A percentile compares a stretch with the other conserved stretches of the same genome.
phyloP scores from a whole-genome alignment of 768 basidiomycete species.

The Suillus americanus region DNA sequence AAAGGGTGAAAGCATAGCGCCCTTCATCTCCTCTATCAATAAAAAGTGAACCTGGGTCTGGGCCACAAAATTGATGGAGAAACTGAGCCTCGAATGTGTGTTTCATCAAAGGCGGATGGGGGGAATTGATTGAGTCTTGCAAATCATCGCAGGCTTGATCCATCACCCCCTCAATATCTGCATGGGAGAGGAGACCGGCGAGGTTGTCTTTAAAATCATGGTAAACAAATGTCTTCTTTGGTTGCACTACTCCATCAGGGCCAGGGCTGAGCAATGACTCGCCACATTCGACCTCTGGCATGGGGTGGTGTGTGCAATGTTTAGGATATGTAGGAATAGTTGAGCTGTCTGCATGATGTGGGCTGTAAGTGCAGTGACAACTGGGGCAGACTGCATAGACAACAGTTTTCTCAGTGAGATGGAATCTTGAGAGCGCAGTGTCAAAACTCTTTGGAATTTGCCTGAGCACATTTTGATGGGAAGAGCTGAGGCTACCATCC shows the following conservation, averaged over 20 bases:
- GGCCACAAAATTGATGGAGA: constrained; percentile 10
- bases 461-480: constrained; percentile 4
- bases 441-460: constrained; percentile 1
- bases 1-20: constrained; percentile 4
- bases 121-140: not conserved
- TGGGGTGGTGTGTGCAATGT: not conserved
- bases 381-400: not conserved
- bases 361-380: constrained; percentile 7
- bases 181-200: not conserved
- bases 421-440: not conserved
- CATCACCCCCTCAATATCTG: not conserved
- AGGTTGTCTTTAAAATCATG: constrained; percentile 8
- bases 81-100: constrained; percentile 15
- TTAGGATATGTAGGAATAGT: not conserved
- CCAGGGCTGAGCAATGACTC: not conserved
- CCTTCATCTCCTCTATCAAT: constrained; percentile 19
- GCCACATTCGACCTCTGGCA: constrained; percentile 1
- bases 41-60: not conserved
- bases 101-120: constrained; percentile 8
- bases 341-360: not conserved
- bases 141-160: constrained; percentile 1
- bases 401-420: not conserved
- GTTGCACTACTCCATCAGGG: not conserved
- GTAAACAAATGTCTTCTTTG: constrained; percentile 6
- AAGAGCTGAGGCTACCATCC: not conserved